These are phyloP conservation scores for Pichia inconspicua DNA, from an alignment of 1,139 yeast genomes.

Conservation along the genomic window DNA sequence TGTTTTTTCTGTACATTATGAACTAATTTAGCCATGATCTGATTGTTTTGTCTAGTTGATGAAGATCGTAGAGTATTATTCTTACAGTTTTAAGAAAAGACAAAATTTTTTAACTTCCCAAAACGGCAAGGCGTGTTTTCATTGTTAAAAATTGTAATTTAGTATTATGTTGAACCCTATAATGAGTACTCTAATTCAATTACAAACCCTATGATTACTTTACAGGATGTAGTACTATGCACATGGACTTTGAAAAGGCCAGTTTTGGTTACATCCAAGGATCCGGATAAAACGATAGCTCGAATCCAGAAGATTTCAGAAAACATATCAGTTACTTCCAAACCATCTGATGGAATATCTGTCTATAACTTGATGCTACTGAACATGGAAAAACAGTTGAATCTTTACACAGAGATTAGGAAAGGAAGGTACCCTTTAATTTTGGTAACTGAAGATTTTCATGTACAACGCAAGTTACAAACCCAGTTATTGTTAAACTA, in stretches of 20 bases:
- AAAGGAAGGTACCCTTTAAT: conserved; percentile 6
- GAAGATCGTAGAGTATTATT: no score
- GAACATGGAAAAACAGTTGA: conserved; percentile 1
- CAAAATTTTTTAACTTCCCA: no score
- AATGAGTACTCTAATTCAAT: no score
- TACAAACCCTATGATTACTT: neutral
- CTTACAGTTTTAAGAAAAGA: no score
- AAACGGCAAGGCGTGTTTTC: no score
- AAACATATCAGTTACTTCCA: conserved; percentile 1
- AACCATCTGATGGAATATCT: conserved; percentile 5
- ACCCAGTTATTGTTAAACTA: conserved; percentile 4
- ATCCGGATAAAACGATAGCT: conserved; percentile 2
- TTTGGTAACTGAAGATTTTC: conserved; percentile 1
- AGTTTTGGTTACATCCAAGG: conserved; percentile 1
- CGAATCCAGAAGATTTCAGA: conserved; percentile 2
- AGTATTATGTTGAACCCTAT: no score
- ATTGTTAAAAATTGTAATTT: neutral
- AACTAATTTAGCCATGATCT: conserved; percentile 62
- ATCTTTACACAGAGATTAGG: conserved; percentile 1
- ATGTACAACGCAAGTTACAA: conserved; percentile 4
- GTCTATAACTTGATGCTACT: conserved; percentile 1
- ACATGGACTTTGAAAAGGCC: conserved; percentile 5
- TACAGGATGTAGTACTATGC: conserved; percentile 4
- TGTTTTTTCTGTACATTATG: conserved; percentile 93
- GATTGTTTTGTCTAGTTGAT: conserved; percentile 5